phyloP scores from a whole-genome alignment of 306 rosid species.

The Dicorynia guianensis region DNA sequence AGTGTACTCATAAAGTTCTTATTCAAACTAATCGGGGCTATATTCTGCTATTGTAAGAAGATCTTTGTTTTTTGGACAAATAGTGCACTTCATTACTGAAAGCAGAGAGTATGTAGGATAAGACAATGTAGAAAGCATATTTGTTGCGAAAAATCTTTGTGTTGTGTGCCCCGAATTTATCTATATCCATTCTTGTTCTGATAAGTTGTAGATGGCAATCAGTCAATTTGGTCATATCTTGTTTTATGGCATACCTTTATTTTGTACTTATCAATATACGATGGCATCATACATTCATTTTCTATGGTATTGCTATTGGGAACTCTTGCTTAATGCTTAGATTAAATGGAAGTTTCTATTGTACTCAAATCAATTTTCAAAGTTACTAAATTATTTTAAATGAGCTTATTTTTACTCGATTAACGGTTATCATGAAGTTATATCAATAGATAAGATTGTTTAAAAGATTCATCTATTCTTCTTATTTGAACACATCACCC shows the following conservation, averaged over 20 bases:
- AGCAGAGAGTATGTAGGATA: neutral
- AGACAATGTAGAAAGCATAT: slow-evolving; percentile 5
- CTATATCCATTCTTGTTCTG: neutral
- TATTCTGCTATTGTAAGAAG: slow-evolving; percentile 7
- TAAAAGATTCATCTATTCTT: too few species aligned
- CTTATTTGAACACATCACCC: too few species aligned
- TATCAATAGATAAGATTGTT: too few species aligned
- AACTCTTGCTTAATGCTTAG: slow-evolving; percentile 6
- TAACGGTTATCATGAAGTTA: too few species aligned
- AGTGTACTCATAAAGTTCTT: slow-evolving; percentile 8
- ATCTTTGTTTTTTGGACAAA: slow-evolving; percentile 6
- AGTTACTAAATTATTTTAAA: too few species aligned
- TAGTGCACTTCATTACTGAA: neutral
- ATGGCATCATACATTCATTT: neutral
- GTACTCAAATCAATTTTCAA: too few species aligned
- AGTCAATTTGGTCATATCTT: neutral
- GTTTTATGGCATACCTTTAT: neutral
- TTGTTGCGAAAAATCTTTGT: neutral
- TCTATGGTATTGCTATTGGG: slow-evolving; percentile 9
- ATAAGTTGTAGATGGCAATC: neutral
- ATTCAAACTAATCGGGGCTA: neutral
- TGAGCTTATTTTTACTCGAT: too few species aligned
- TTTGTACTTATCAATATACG: neutral
- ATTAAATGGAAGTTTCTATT: too few species aligned
- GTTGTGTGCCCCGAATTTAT: neutral